Evolutionary conservation across 139 green algal genomes (phyloP).

Genomic region (Desmodesmus armatus): DNA sequence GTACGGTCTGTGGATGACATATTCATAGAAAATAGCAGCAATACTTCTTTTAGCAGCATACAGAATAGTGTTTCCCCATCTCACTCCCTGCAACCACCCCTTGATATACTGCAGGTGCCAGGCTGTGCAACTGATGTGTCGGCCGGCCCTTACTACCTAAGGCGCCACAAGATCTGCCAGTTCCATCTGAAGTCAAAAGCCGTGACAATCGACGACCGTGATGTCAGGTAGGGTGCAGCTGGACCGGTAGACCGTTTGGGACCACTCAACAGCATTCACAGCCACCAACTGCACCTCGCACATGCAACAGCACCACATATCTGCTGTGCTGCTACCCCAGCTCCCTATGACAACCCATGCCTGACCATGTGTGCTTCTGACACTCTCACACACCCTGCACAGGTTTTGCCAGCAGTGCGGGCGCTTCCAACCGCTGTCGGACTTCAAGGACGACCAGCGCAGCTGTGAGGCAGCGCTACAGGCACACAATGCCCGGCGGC

Average conservation of each 20-base stretch:
- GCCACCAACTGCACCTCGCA: neutral
- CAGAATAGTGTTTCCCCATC: too few relatives aligned
- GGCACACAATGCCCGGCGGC: neutral
- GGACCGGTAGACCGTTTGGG: neutral
- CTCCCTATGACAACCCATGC: neutral
- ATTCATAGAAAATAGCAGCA: too few relatives aligned
- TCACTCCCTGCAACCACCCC: too few relatives aligned
- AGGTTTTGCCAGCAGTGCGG: constrained; percentile 21
- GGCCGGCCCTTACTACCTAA: neutral
- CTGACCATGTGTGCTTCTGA: neutral
- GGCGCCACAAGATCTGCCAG: neutral
- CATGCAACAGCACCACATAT: neutral
- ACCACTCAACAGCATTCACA: neutral
- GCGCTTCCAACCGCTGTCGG: neutral
- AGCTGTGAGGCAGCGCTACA: constrained; percentile 5
- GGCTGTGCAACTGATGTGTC: neutral
- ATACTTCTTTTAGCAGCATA: too few relatives aligned
- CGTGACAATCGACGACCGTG: neutral
- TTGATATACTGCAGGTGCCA: constrained; percentile 4
- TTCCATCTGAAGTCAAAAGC: neutral
- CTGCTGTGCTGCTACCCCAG: neutral
- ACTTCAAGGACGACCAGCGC: neutral
- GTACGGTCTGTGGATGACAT: too few relatives aligned
- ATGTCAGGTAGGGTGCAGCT: neutral
- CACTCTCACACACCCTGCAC: neutral